Base-by-base conservation (phyloP, 2,329 filamentous ascomycete genomes). In the Pseudohalonectria lignicola region DNA sequence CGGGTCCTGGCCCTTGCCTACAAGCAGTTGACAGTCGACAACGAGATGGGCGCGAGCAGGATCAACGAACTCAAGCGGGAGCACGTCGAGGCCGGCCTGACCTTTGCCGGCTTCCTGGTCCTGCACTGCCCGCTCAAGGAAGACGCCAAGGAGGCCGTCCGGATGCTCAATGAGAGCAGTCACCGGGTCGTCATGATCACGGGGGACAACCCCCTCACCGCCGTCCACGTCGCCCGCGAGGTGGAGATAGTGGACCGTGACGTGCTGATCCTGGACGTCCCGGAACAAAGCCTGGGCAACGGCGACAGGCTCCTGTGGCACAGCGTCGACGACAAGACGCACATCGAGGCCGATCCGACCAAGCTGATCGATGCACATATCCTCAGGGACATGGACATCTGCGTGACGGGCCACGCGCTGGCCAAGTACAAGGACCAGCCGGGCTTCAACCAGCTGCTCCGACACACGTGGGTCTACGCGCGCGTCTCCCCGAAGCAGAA, bases 161-260 rank as follows among this genome's bases (percentile, higher is more conserved):
- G 83, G 47, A 95, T 96, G 86, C 74, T 98, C 50, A 98, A 95
- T 55, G 92, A 98, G 67, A 96, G 90, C 62, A 96, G 88, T 63
- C 92, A 98, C 60, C 86, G 92, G 50, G 87, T 94, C 34, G 84
- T 98, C 49, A 98, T 98, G 92, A 98, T 98, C 48, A 98, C 92
- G 43, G 92, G 92, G 55, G 92, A 98, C 60, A 98, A 98, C 58
- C 90, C 92, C 11, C 72, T 98, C 37, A 98, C 92, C 30, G 92
- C 92, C 47, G 86, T 94, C 10, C 90, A 98, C 55, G 92, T 98
- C 40, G 92, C 92, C 13, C 80, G 82, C 44, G 82, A 95, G 57
- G 92, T 98, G 19, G 92, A 98, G 58, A 98, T 98, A 57, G 87
- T 98, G 13, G 92, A 98, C 53, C 82, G 92, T 40, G 88, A 96